Base-by-base conservation (phyloP, 1,139 yeast genomes). In the Zygosaccharomyces sapae region DNA sequence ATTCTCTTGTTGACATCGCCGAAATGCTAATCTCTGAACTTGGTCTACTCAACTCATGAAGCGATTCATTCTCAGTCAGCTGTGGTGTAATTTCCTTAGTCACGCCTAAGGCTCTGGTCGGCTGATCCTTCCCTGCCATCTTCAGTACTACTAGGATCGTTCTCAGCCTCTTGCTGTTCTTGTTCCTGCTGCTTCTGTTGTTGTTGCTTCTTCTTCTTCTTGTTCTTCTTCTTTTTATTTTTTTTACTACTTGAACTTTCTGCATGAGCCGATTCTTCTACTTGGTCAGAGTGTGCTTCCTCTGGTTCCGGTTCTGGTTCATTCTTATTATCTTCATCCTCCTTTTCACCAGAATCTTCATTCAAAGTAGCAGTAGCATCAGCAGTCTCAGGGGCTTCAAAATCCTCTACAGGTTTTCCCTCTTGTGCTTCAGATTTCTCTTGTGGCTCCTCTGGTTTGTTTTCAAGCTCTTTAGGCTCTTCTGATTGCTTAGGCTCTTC, bases 61-160 rank as follows among this genome's bases (percentile, higher is more conserved):
- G 9, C 56, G 57, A 31, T 42, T 45, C 41, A 55, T 33, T 46
- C 52, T 55, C 18, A 55, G 59, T 42, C 47, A 45, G 39, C 49
- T 46, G 37, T 53, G 54, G 33, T 22, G 43, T 38, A 18, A 13
- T 22, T 29, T 38, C 41, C 33, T 60, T 51, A 61, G 56, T 45
- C 54, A 44, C 55, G 66, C 66, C 66, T 62, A 62, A 62, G 66
- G 51, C 49, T 43, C 12, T 51, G 54, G 10, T 54, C 62, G 27
- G 46, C 55, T 29, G 50, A 55, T 33, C 52, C 56, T 10, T 53
- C 49, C 19, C 50, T 45, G 9, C 43, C 49, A 22, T 48, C 52
- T 16, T 41, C 52, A n/a, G 39, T 43, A 22, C 46, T 38, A 18
- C 31, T 19, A n/a, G 44, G 29, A 10, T 33, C 45, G n/a, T 43